These are phyloP conservation scores for Trichosanthes truncata DNA, from an alignment of 306 rosid species.

Conservation along the genomic window DNA sequence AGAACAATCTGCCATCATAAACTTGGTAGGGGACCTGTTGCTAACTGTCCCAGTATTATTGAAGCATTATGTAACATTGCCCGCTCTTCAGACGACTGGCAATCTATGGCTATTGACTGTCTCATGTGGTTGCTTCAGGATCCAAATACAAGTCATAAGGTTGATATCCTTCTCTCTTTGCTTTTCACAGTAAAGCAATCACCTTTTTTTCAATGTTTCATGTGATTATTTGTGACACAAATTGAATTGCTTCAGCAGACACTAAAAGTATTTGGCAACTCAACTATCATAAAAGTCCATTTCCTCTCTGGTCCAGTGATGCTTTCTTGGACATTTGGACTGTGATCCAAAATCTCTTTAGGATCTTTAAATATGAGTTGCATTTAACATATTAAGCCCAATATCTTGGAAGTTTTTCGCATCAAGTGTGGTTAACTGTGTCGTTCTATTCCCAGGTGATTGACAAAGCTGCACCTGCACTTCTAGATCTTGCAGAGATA, in stretches of 20 bases:
- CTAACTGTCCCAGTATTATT: constrained; percentile 65
- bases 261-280: not conserved
- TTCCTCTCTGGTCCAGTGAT: not conserved
- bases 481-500: constrained; percentile 86
- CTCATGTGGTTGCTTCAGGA: constrained; percentile 96
- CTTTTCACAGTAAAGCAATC: not conserved
- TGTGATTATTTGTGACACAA: not conserved
- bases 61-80: constrained; percentile 90
- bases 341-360: not conserved
- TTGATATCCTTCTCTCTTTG: constrained; percentile 13
- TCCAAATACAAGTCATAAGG: constrained; percentile 81
- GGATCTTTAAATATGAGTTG: not conserved
- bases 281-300: not conserved
- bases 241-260: not conserved
- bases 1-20: constrained; percentile 95
- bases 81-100: constrained; percentile 97
- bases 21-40: constrained; percentile 90
- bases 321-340: not conserved
- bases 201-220: not conserved
- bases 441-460: constrained; percentile 44
- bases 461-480: constrained; percentile 87
- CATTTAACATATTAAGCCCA: not conserved
- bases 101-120: constrained; percentile 96
- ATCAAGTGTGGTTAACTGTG: not conserved
- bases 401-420: not conserved